These are phyloP conservation scores for Kwoniella pini DNA, from an alignment of 768 basidiomycete genomes.

Conservation along the genomic window DNA sequence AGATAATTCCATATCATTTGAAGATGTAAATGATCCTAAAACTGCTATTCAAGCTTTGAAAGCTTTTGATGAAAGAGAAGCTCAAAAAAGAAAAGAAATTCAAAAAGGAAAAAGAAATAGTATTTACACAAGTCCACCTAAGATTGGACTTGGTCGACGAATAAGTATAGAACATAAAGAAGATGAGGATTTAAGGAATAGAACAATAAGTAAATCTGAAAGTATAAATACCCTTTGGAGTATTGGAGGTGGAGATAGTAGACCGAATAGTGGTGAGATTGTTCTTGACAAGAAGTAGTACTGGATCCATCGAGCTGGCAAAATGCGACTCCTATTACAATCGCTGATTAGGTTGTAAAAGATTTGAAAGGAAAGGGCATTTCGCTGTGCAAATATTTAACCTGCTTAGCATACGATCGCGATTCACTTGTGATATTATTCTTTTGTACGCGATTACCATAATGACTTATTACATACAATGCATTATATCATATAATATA, in stretches of 20 bases:
- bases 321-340: too few species aligned
- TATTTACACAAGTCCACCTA: conserved; percentile 29
- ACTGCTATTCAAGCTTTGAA: conserved; percentile 75
- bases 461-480: too few species aligned
- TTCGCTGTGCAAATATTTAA: too few species aligned
- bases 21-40: conserved; percentile 71
- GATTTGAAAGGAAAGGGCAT: too few species aligned
- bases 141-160: not conserved
- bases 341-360: too few species aligned
- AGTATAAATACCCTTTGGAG: conserved; percentile 44
- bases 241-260: conserved; percentile 23
- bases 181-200: conserved; percentile 1
- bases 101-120: conserved; percentile 64
- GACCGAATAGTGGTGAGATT: conserved; percentile 15
- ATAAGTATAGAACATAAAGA: not conserved
- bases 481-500: too few species aligned
- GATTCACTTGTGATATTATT: too few species aligned
- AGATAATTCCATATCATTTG: conserved; percentile 60
- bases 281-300: conserved; percentile 6
- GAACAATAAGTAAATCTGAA: conserved; percentile 33
- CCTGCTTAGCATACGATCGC: too few species aligned
- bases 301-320: too few species aligned
- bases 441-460: too few species aligned
- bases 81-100: conserved; percentile 69
- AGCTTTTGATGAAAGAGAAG: conserved; percentile 77